Base-by-base conservation (phyloP, 106 monocot genomes). In the Allium sativum region DNA sequence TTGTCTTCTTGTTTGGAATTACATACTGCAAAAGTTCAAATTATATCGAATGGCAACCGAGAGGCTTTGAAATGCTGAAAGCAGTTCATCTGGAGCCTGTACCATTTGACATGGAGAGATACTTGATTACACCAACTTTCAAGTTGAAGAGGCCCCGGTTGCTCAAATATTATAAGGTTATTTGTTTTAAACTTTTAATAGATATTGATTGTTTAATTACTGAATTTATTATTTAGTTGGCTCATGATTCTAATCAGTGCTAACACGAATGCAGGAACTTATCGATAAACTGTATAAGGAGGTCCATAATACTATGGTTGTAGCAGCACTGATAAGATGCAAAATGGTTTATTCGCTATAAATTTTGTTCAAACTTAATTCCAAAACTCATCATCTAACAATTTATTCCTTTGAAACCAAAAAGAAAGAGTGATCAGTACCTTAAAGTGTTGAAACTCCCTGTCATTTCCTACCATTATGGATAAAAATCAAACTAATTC, bases 41-140 rank as follows among this genome's bases (percentile, higher is more conserved):
- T 10, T 55, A 31, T 31, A 31, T 7, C 10, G 56, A 14, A 10
- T 8, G 18, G 41, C 82, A 95, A 90, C 74, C 90, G 11, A 84
- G 67, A 73, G 94, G 94, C 5, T 95, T 87, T 67, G 94, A 95
- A 68, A 77, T 84, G 90, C 48, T 95, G 68, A 90, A 82, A 77
- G 81, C 84, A 40, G 53, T 95, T 63, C 75, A 86, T 75, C 65
- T 95, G 1, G 90, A 95, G 40, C 77, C 90, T 6, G 45, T 42
- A 50, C 84, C 84, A 40, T 95, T 95, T 67, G 74, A 83, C 68
- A 90, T 95, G 65, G 90, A 95, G 62, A 84, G 81, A 60, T 90
- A 90, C 46, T 17, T 90, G 53, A 70, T 95, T 9, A 95, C 95
- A 47, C 90, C 95, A 21, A 95, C 90, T 17, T 95, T 95, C 67